phyloP scores from a whole-genome alignment of 495 filamentous ascomycete species.

The Ramalina peruviana region DNA sequence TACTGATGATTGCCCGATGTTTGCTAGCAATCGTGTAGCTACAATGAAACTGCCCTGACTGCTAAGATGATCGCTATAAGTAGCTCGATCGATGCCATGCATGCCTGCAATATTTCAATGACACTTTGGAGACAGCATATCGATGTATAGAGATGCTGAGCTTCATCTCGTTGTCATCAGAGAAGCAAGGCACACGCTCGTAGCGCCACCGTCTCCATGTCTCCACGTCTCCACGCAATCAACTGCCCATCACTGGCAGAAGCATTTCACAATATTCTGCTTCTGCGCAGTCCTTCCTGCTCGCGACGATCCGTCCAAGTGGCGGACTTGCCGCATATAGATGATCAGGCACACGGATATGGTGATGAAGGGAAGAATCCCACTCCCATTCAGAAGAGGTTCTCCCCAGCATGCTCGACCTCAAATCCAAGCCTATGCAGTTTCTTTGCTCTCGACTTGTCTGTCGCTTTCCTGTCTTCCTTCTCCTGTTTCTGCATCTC shows the following conservation, averaged over 20 bases:
- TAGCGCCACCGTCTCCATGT: too few relatives aligned
- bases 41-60: too few relatives aligned
- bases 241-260: conserved; percentile 2
- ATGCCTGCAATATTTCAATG: too few relatives aligned
- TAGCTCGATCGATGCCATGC: too few relatives aligned
- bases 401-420: conserved; percentile 67
- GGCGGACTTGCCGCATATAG: not conserved
- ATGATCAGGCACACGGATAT: conserved; percentile 16
- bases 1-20: too few relatives aligned
- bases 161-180: too few relatives aligned
- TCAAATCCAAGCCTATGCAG: conserved; percentile 71
- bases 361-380: conserved; percentile 1
- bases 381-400: conserved; percentile 41
- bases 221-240: too few relatives aligned
- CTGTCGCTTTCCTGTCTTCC: conserved; percentile 48
- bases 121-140: too few relatives aligned
- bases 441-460: conserved; percentile 55
- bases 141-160: too few relatives aligned
- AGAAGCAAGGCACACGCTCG: too few relatives aligned
- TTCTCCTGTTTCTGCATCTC: conserved; percentile 57
- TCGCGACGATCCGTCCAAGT: not conserved
- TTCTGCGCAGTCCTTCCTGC: conserved; percentile 14
- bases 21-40: too few relatives aligned
- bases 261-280: conserved; percentile 76
- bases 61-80: too few relatives aligned